Percentiles rank a stretch among this genome's conserved stretches.
These are phyloP conservation scores for Furcasterigmium sp. DNA, from an alignment of 2,329 filamentous ascomycete genomes.

Conservation along the genomic window DNA sequence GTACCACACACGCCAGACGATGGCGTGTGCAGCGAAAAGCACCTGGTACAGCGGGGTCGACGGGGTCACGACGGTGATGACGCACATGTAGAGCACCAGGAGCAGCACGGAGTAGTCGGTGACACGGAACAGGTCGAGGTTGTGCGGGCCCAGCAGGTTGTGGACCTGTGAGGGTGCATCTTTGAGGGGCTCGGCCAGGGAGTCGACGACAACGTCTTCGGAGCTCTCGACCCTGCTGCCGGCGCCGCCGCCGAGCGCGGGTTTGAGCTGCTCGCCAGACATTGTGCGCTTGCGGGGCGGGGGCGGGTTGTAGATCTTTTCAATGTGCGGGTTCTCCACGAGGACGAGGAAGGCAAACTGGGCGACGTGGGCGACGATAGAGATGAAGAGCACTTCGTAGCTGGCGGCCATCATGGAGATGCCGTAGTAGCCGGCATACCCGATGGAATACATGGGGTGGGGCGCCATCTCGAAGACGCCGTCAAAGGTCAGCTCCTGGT, in stretches of 20 bases:
- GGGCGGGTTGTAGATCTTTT: constrained; percentile 93
- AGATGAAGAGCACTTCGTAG: constrained; percentile 96
- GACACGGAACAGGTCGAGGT: constrained; percentile 82
- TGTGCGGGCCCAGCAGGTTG: constrained; percentile 75
- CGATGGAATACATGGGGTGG: constrained; percentile 98
- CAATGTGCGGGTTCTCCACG: constrained; percentile 96
- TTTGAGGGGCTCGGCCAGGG: constrained; percentile 16
- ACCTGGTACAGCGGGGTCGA: constrained; percentile 69
- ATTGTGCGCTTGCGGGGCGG: constrained; percentile 59
- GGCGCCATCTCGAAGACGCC: constrained; percentile 99
- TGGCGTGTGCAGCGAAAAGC: constrained; percentile 75
- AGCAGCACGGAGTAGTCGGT: constrained; percentile 79
- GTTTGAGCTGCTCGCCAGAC: constrained; percentile 21
- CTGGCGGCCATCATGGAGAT: constrained; percentile 98
- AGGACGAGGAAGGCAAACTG: constrained; percentile 89
- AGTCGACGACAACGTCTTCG: constrained; percentile 11
- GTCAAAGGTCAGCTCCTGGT: constrained; percentile 96
- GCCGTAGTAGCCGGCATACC: constrained; percentile 96
- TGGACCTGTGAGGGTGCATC: constrained; percentile 64
- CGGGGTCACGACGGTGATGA: constrained; percentile 70
- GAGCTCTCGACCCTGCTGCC: constrained; percentile 1
- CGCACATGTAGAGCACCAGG: constrained; percentile 68
- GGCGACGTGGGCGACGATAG: constrained; percentile 86
- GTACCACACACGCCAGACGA: constrained; percentile 87
- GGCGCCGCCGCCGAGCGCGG: constrained; percentile 5